Conservation (phyloP, 257 asterid genomes). For the Solanum corneliomulleri region DNA sequence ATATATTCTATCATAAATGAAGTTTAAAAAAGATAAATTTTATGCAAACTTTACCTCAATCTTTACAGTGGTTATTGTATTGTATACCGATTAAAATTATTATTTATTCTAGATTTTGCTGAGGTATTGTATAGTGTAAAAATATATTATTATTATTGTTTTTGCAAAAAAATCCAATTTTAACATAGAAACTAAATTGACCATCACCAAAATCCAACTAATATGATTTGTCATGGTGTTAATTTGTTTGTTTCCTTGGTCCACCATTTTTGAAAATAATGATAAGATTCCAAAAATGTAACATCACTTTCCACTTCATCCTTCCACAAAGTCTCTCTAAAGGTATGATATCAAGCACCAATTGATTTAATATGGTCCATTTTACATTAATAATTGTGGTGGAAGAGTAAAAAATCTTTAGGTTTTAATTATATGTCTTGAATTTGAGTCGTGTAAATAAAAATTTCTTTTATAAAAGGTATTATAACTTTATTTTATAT, state of each 20-base stretch:
- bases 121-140: not conserved
- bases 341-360: not conserved
- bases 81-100: too few relatives aligned
- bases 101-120: not conserved
- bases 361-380: not conserved
- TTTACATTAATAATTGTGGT: not conserved
- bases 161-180: not conserved
- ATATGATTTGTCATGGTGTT: not conserved
- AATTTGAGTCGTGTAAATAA: not conserved
- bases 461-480: not conserved
- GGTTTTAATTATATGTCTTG: accelerated
- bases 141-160: too few relatives aligned
- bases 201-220: not conserved
- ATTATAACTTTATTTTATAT: not conserved
- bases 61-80: too few relatives aligned
- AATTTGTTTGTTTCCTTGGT: not conserved
- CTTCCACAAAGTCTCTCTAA: not conserved
- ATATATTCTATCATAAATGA: too few relatives aligned
- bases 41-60: too few relatives aligned
- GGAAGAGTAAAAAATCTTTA: not conserved
- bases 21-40: too few relatives aligned
- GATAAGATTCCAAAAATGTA: not conserved
- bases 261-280: not conserved
- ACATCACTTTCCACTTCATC: not conserved
- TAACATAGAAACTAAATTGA: not conserved